Evolutionary conservation across 2,329 filamentous ascomycete genomes (phyloP).

Genomic region (Thielaviopsis populi): DNA sequence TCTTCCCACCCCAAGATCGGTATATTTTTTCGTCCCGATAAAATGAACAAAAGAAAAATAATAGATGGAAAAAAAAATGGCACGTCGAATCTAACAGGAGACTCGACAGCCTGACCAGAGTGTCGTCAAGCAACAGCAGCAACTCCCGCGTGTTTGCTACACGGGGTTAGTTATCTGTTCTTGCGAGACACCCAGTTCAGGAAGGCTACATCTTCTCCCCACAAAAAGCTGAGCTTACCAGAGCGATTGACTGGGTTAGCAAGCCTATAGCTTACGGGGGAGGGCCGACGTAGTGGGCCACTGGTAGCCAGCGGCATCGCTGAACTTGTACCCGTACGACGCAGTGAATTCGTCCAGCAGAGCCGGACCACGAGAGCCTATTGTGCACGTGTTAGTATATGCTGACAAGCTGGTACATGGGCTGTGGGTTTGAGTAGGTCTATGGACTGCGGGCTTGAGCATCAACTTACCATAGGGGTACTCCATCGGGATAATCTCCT

Average conservation of each 20-base stretch:
- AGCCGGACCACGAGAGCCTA: slow-evolving; percentile 89
- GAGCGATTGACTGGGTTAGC: slow-evolving; percentile 17
- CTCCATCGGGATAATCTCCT: slow-evolving; percentile 98
- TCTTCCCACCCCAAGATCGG: not conserved
- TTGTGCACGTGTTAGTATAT: not conserved
- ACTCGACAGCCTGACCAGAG: not conserved
- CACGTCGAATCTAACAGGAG: slow-evolving; percentile 4
- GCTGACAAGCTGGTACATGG: too few species aligned
- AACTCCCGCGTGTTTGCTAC: not conserved
- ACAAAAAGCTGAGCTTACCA: slow-evolving; percentile 10
- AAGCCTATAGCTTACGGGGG: slow-evolving; percentile 58
- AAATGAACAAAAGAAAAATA: not conserved
- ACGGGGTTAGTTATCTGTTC: not conserved
- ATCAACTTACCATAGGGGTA: slow-evolving; percentile 80
- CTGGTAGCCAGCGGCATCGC: slow-evolving; percentile 87
- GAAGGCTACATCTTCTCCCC: not conserved
- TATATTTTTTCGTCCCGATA: slow-evolving; percentile 1
- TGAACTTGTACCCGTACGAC: slow-evolving; percentile 98
- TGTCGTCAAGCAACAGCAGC: not conserved
- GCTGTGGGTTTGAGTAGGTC: slow-evolving; percentile 21
- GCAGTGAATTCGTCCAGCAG: slow-evolving; percentile 97
- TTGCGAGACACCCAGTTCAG: not conserved
- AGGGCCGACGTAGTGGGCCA: slow-evolving; percentile 66
- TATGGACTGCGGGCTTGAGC: not conserved
- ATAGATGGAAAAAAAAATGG: slow-evolving; percentile 6